Evolutionary conservation across 495 filamentous ascomycete genomes (phyloP).

Genomic region (Neurospora discreta): DNA sequence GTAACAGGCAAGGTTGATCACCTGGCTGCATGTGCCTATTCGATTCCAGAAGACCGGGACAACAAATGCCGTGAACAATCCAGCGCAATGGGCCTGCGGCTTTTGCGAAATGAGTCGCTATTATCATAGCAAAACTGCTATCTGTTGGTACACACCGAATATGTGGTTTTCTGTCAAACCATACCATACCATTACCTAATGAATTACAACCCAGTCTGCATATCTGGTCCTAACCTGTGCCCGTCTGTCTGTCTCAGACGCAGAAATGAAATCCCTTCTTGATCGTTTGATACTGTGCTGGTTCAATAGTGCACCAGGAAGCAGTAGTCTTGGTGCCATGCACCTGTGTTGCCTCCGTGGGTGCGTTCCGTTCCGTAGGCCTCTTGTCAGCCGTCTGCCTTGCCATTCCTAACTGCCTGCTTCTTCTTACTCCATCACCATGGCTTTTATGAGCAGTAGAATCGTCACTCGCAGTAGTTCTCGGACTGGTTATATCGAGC

Average conservation of each 20-base stretch:
- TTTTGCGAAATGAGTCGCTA: not conserved
- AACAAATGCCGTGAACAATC: not conserved
- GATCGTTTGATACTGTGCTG: not conserved
- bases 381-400: not conserved
- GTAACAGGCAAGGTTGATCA: not conserved
- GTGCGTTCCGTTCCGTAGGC: not conserved
- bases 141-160: not conserved
- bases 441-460: not conserved
- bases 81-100: not conserved
- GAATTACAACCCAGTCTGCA: not conserved
- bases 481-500: not conserved
- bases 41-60: not conserved
- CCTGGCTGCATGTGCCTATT: not conserved
- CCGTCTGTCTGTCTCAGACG: not conserved
- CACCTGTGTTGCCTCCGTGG: not conserved
- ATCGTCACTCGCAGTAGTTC: not conserved
- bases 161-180: not conserved
- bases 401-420: not conserved
- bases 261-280: not conserved
- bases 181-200: not conserved
- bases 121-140: not conserved
- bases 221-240: not conserved
- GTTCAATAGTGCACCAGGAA: not conserved
- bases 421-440: not conserved
- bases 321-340: not conserved